A percentile compares a stretch with the other conserved stretches of the same genome.
phyloP scores from a whole-genome alignment of 306 rosid species.

The Lathyrus sativus region DNA sequence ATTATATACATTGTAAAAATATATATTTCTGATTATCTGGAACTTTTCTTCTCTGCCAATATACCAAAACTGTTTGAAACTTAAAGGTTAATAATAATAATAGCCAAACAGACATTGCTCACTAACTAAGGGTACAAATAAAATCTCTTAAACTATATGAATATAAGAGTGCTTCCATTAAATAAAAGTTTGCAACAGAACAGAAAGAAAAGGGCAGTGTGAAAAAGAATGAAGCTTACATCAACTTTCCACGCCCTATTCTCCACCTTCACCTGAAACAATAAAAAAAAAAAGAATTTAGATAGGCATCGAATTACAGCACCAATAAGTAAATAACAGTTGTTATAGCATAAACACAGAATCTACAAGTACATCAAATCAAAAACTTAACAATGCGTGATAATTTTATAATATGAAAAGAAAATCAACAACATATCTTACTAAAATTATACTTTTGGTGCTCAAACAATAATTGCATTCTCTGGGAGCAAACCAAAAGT shows the following conservation, averaged over 20 bases:
- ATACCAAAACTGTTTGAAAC: background rate
- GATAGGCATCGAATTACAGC: background rate
- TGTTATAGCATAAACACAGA: background rate
- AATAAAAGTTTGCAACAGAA: background rate
- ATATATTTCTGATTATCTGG: background rate
- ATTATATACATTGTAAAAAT: background rate
- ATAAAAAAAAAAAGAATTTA: conserved; percentile 26
- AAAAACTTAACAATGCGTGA: background rate
- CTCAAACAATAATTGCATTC: background rate
- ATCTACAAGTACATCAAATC: background rate
- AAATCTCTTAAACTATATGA: conserved; percentile 9
- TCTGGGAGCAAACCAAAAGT: background rate
- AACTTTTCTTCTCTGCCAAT: background rate
- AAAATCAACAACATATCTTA: background rate
- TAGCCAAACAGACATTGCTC: background rate
- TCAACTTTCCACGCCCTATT: conserved; percentile 92
- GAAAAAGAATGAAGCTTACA: conserved; percentile 54
- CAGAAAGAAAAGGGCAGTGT: background rate
- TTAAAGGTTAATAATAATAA: background rate
- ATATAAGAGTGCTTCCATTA: background rate
- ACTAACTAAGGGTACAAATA: conserved; percentile 1
- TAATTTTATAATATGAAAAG: background rate
- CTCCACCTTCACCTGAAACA: conserved; percentile 89
- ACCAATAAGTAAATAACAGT: conserved; percentile 2
- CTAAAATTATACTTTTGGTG: conserved; percentile 5